Evolutionary conservation across 2,329 filamentous ascomycete genomes (phyloP).

Genomic region (Pseudopyricularia javanii): DNA sequence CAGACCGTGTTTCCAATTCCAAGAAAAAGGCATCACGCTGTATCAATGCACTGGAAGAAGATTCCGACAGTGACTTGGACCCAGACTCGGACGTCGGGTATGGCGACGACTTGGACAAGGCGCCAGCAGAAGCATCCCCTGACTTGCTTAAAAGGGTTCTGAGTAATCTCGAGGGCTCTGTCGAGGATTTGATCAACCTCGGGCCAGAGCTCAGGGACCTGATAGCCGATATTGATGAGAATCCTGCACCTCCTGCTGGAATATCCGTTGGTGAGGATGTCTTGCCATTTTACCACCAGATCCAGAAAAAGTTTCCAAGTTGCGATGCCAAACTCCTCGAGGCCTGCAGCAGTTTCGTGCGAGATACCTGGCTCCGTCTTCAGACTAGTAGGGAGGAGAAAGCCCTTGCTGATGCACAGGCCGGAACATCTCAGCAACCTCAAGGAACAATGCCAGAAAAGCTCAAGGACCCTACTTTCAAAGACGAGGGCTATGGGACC

Average conservation of each 20-base stretch:
- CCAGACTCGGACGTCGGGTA: too few species aligned
- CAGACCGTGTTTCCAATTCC: background rate
- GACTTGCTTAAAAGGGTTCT: background rate
- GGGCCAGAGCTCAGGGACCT: background rate
- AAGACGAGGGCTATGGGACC: background rate
- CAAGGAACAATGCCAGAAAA: background rate
- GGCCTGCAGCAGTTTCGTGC: background rate
- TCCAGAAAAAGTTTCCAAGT: background rate
- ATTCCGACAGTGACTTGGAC: background rate
- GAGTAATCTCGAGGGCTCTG: background rate
- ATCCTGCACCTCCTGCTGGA: background rate
- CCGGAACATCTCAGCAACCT: background rate
- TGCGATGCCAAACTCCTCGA: background rate
- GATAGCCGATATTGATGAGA: background rate
- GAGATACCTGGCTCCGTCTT: background rate
- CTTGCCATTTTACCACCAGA: background rate
- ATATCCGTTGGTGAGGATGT: background rate
- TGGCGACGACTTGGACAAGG: background rate
- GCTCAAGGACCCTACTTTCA: background rate
- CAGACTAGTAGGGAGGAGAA: background rate
- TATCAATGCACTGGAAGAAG: background rate
- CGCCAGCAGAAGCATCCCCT: background rate
- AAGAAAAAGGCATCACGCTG: background rate
- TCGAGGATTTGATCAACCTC: background rate
- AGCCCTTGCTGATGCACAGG: background rate